Conservation (phyloP, 352 stramenopile genomes). For the Globisporangium middletonii region DNA sequence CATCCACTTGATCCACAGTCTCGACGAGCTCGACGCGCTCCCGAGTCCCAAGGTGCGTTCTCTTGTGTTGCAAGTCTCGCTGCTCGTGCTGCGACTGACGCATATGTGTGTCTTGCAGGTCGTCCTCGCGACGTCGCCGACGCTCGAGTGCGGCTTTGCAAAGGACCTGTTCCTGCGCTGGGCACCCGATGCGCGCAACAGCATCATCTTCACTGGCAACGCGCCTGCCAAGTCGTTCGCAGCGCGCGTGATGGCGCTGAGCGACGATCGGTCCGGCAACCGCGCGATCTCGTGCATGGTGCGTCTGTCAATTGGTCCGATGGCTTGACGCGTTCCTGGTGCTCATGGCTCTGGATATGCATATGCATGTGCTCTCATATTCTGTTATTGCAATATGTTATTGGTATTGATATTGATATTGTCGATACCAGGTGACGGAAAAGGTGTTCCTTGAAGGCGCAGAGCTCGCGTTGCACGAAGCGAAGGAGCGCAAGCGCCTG, state of each 20-base stretch:
- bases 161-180: slow-evolving; percentile 85
- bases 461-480: slow-evolving; percentile 80
- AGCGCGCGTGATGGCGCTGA: slow-evolving; percentile 52
- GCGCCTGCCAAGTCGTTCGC: slow-evolving; percentile 61
- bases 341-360: no score
- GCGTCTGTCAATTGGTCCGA: slow-evolving; percentile 3
- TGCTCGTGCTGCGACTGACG: background rate
- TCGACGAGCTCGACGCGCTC: slow-evolving; percentile 84
- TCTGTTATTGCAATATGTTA: background rate
- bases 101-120: slow-evolving; percentile 24
- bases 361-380: no score
- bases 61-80: background rate
- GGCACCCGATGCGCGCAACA: slow-evolving; percentile 70
- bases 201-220: slow-evolving; percentile 78
- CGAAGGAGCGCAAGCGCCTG: slow-evolving; percentile 79
- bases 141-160: slow-evolving; percentile 72
- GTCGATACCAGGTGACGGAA: slow-evolving; percentile 25
- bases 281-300: slow-evolving; percentile 58
- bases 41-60: slow-evolving; percentile 62
- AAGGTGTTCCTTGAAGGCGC: slow-evolving; percentile 81
- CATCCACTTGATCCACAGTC: slow-evolving; percentile 80
- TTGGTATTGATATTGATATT: no score
- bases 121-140: slow-evolving; percentile 74
- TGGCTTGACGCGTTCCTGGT: background rate
- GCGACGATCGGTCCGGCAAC: slow-evolving; percentile 39